Evolutionary conservation across 176 grass and related monocot genomes (phyloP).

Genomic region (barley (Hordeum vulgare)): MorexV3_pseudomolecules_assembly NC_058519.1:243402577-243403076

Average conservation of each 20-base stretch:
- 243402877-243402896: background rate
- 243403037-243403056: conserved; percentile 98
- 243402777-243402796: too few species aligned
- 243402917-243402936: background rate
- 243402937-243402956: background rate
- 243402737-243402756: too few species aligned
- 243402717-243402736: too few species aligned
- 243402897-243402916: background rate
- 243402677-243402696: too few species aligned
- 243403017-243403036: conserved; percentile 58
- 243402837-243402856: background rate
- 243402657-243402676: too few species aligned
- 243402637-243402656: background rate
- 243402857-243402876: conserved; percentile 4
- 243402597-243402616: background rate
- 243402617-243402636: background rate
- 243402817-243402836: background rate
- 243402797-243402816: conserved; percentile 1
- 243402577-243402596: background rate
- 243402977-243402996: background rate
- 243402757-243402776: too few species aligned
- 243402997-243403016: conserved; percentile 13
- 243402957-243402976: background rate
- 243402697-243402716: too few species aligned
- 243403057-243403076: conserved; percentile 93